A percentile compares a stretch with the other conserved stretches of the same genome.
phyloP scores from a whole-genome alignment of 2,329 filamentous ascomycete genomes.

The Ascochyta pisi region DNA sequence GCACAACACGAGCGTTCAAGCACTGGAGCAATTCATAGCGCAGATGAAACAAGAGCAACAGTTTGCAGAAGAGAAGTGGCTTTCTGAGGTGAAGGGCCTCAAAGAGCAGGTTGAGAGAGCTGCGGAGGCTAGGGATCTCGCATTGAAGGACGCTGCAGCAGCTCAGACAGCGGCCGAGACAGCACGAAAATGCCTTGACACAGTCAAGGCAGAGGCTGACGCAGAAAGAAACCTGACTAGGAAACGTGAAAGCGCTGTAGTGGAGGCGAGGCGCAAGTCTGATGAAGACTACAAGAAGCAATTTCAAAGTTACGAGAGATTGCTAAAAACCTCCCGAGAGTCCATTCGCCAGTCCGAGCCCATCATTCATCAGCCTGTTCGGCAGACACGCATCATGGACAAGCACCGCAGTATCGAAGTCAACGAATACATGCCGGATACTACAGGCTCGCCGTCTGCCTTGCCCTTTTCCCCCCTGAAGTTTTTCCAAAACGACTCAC shows the following conservation, averaged over 20 bases:
- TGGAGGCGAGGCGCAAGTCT: neutral
- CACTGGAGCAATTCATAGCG: neutral
- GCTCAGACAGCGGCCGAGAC: neutral
- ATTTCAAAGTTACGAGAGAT: neutral
- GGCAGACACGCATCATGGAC: conserved; percentile 22
- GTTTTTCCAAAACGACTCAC: neutral
- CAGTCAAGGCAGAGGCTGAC: neutral
- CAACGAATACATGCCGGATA: conserved; percentile 22
- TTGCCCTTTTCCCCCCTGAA: neutral
- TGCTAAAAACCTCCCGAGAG: neutral
- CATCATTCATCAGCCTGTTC: conserved; percentile 1
- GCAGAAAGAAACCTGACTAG: neutral
- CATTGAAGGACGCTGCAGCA: neutral
- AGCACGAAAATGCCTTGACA: neutral
- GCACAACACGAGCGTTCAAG: neutral
- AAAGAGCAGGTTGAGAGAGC: neutral
- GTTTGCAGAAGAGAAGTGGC: neutral
- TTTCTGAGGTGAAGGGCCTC: neutral
- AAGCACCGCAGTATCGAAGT: conserved; percentile 29
- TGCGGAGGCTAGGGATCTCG: neutral
- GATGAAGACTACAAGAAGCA: neutral
- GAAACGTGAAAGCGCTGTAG: neutral
- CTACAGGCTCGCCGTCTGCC: neutral
- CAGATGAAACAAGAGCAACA: neutral
- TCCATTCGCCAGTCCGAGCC: neutral